phyloP scores from a whole-genome alignment of 2,329 filamentous ascomycete species.

The Trichophyton mentagrophytes region DNA sequence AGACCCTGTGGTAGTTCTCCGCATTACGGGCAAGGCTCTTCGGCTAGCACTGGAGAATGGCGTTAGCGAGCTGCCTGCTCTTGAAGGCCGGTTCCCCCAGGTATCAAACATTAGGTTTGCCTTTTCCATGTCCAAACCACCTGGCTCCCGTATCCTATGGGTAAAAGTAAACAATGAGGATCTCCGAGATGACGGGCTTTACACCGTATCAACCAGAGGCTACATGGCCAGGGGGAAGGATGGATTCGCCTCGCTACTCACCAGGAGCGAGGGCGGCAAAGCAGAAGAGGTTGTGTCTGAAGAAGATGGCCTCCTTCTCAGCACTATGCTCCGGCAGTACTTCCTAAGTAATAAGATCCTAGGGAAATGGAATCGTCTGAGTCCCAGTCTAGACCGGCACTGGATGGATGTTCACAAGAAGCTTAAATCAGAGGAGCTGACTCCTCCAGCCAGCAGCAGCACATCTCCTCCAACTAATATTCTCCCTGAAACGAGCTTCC shows the following conservation, averaged over 20 bases:
- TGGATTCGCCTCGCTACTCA: constrained; percentile 64
- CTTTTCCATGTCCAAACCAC: constrained; percentile 52
- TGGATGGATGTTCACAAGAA: constrained; percentile 54
- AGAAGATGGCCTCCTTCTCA: constrained; percentile 77
- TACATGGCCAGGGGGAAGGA: constrained; percentile 88
- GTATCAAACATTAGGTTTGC: constrained; percentile 70
- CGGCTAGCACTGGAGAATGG: constrained; percentile 74
- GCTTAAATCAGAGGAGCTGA: constrained; percentile 35
- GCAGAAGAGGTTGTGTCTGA: constrained; percentile 70
- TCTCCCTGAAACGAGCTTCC: not conserved
- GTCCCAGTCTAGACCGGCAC: constrained; percentile 47
- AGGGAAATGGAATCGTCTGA: constrained; percentile 64
- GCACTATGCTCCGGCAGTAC: constrained; percentile 76
- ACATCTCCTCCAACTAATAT: not conserved
- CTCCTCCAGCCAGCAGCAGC: not conserved
- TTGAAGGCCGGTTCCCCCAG: constrained; percentile 76
- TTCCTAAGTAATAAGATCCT: constrained; percentile 76
- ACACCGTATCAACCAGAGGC: constrained; percentile 64
- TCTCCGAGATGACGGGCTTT: constrained; percentile 51
- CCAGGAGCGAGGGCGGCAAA: constrained; percentile 59
- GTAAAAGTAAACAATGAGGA: constrained; percentile 49
- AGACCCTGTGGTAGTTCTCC: constrained; percentile 70
- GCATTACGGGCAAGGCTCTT: constrained; percentile 57
- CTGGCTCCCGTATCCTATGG: constrained; percentile 50
- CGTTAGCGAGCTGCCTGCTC: constrained; percentile 64